A percentile compares a stretch with the other conserved stretches of the same genome.
phyloP scores from a whole-genome alignment of 1,139 yeast species.

The Yamadazyma jaroonii region DNA sequence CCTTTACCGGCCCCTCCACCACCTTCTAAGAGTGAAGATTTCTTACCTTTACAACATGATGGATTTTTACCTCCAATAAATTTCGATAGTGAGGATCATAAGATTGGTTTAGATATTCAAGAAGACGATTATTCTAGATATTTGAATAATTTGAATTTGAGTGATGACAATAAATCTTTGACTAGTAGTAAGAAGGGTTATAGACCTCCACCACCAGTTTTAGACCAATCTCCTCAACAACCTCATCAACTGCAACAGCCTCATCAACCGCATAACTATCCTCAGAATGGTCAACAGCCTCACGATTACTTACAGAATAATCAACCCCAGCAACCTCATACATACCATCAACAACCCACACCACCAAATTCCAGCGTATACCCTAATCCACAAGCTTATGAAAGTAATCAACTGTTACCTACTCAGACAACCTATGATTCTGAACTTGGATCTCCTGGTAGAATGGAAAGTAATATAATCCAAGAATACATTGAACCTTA shows the following conservation, averaged over 20 bases:
- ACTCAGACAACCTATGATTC: slow-evolving; percentile 5
- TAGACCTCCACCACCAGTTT: slow-evolving; percentile 18
- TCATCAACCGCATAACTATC: background rate
- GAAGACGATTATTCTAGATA: slow-evolving; percentile 14
- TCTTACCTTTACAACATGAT: slow-evolving; percentile 1
- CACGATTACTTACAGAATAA: background rate
- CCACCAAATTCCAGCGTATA: slow-evolving; percentile 5
- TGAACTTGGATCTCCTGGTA: slow-evolving; percentile 7
- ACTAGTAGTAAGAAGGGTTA: slow-evolving; percentile 8
- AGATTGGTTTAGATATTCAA: slow-evolving; percentile 9
- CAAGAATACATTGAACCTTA: slow-evolving; percentile 25
- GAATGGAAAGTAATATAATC: slow-evolving; percentile 8
- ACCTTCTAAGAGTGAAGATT: slow-evolving; percentile 15
- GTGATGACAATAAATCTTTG: slow-evolving; percentile 12
- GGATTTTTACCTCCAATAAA: slow-evolving; percentile 20
- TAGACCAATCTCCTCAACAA: slow-evolving; percentile 3
- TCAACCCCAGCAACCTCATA: background rate
- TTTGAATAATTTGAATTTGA: slow-evolving; percentile 12
- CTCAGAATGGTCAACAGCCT: background rate
- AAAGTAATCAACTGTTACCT: slow-evolving; percentile 9
- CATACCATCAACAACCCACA: slow-evolving; percentile 1
- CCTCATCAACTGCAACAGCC: slow-evolving; percentile 3
- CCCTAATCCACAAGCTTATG: slow-evolving; percentile 4
- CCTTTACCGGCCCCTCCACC: slow-evolving; percentile 37
- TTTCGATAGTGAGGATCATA: slow-evolving; percentile 14